phyloP scores from a whole-genome alignment of 2,329 filamentous ascomycete genomes.

The Karstenula rhodostoma region DNA sequence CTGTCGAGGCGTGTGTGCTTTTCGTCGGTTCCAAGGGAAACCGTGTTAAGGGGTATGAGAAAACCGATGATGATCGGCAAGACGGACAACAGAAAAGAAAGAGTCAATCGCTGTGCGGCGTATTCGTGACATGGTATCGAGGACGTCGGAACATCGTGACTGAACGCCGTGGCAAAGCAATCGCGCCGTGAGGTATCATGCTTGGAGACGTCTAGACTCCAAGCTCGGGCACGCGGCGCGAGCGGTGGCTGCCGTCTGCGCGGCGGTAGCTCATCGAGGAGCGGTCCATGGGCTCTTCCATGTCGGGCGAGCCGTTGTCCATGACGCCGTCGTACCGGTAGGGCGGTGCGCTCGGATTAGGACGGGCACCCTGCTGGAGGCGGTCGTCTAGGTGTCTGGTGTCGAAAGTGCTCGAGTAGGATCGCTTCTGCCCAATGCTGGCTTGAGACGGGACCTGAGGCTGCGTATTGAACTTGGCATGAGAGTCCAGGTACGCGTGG shows the following conservation, averaged over 20 bases:
- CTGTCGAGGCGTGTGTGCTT: not conserved
- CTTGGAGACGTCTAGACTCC: conserved; percentile 26
- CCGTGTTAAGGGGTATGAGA: not conserved
- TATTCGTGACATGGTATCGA: not conserved
- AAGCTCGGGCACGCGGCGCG: conserved; percentile 47
- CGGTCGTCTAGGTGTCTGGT: conserved; percentile 54
- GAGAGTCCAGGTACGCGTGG: conserved; percentile 34
- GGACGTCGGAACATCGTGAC: not conserved
- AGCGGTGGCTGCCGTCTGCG: conserved; percentile 55
- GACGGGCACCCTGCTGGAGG: conserved; percentile 55
- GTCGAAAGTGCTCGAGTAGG: conserved; percentile 56
- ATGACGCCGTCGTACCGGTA: conserved; percentile 41
- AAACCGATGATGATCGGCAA: not conserved
- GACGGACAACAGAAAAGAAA: not conserved
- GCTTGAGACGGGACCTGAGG: conserved; percentile 33
- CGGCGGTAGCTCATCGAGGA: conserved; percentile 57
- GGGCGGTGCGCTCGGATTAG: conserved; percentile 40
- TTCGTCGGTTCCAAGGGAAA: not conserved
- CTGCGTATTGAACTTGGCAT: conserved; percentile 39
- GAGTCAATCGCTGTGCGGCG: not conserved
- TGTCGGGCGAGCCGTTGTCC: conserved; percentile 43
- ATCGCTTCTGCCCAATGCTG: conserved; percentile 53
- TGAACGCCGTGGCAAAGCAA: not conserved
- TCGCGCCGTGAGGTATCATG: not conserved
- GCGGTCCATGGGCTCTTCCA: conserved; percentile 50